phyloP scores from a whole-genome alignment of 768 basidiomycete genomes.

The Galerina sulciceps region DNA sequence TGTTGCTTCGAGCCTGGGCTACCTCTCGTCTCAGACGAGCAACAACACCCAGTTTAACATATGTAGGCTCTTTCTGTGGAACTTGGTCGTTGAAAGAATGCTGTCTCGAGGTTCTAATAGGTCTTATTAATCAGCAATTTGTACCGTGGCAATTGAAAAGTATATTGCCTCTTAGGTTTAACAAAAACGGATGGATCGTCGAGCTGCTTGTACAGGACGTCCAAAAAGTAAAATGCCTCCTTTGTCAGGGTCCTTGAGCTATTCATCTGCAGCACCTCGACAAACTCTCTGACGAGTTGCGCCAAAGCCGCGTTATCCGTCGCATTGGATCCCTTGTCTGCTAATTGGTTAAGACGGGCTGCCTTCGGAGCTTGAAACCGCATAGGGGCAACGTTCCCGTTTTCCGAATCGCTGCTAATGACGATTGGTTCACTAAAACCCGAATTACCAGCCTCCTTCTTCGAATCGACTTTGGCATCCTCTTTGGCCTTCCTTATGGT shows the following conservation, averaged over 20 bases:
- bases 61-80: constrained; percentile 47
- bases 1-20: constrained; percentile 50
- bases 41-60: constrained; percentile 63
- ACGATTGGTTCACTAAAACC: too few relatives aligned
- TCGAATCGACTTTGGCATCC: constrained; percentile 30
- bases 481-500: constrained; percentile 38
- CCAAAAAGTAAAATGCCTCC: constrained; percentile 73
- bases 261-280: constrained; percentile 64
- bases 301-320: constrained; percentile 61
- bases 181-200: constrained; percentile 67
- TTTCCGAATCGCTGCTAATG: constrained; percentile 6
- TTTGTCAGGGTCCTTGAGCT: constrained; percentile 69
- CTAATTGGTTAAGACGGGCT: constrained; percentile 51
- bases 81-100: constrained; percentile 43
- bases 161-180: constrained; percentile 54
- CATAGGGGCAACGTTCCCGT: constrained; percentile 27
- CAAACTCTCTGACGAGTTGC: constrained; percentile 59
- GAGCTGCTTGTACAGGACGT: constrained; percentile 71
- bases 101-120: constrained; percentile 37
- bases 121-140: background rate
- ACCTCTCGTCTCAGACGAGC: constrained; percentile 63
- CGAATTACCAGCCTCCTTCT: constrained; percentile 1
- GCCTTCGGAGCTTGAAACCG: constrained; percentile 50
- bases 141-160: background rate
- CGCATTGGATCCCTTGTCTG: constrained; percentile 44